These are phyloP conservation scores for Hypoxylon trugodes DNA, from an alignment of 495 filamentous ascomycete genomes.

Conservation along the genomic window DNA sequence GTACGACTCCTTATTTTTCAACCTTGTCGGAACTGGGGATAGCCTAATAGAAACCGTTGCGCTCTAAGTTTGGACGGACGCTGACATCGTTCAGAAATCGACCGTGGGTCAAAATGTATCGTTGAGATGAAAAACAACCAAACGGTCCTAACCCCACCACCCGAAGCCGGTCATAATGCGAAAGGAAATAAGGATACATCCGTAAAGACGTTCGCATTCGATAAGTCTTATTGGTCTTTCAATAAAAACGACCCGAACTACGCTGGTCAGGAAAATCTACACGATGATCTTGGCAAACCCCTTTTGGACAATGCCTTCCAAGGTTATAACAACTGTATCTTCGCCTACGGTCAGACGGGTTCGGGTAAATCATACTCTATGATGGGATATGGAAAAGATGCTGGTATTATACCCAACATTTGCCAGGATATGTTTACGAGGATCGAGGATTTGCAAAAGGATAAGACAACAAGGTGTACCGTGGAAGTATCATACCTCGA, in stretches of 20 bases:
- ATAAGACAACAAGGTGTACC: constrained; percentile 83
- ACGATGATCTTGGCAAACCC: constrained; percentile 86
- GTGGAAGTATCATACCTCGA: constrained; percentile 99
- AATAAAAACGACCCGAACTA: constrained; percentile 80
- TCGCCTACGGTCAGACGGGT: constrained; percentile 98
- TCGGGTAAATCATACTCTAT: constrained; percentile 99
- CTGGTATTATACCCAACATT: constrained; percentile 97
- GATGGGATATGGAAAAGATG: constrained; percentile 98
- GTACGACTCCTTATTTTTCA: constrained; percentile 58
- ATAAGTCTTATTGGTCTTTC: constrained; percentile 98
- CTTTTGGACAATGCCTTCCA: constrained; percentile 98
- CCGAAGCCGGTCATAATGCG: constrained; percentile 64
- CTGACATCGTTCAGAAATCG: constrained; percentile 70
- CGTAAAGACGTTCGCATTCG: constrained; percentile 91
- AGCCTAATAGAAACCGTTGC: not conserved
- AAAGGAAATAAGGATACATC: constrained; percentile 74
- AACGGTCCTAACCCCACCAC: constrained; percentile 83
- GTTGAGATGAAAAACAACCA: constrained; percentile 94
- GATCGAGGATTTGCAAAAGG: constrained; percentile 75
- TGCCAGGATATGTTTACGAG: constrained; percentile 97
- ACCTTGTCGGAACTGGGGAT: not conserved
- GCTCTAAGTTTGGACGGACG: constrained; percentile 3
- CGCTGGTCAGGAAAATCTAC: constrained; percentile 89
- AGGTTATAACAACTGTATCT: constrained; percentile 99
- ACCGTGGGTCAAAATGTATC: constrained; percentile 94